Base-by-base conservation (phyloP, 306 rosid genomes). In the Glycine latifolia region DNA sequence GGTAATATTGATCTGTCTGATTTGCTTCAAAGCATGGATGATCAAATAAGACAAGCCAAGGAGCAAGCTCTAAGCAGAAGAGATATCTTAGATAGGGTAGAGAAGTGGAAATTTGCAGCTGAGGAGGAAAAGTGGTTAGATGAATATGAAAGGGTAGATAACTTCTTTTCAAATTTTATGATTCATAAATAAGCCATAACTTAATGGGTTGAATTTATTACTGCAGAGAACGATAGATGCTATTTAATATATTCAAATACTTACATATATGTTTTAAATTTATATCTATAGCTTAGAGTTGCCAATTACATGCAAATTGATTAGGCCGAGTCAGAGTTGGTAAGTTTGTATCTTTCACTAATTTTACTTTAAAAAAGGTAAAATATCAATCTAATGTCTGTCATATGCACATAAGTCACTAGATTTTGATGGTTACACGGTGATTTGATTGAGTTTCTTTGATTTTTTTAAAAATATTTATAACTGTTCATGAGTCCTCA, bases 61-160 rank as follows among this genome's bases (percentile, higher is more conserved):
- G 97, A 91, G 79, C 92, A 90, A 84, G 97, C 98, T 80, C 79
- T 86, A 56, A 92, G 98, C 83, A 87, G 97, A 84, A 91, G 89
- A 84, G 98, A 95, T 79, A 95, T 95, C 80, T 80, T 95, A 90
- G 98, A 95, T 77, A 92, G 85, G 89, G 90, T 89, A 73, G 97
- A 91, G 84, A 95, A 92, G 83, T 92, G 97, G 95, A 91, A 85
- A 80, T 86, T 90, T 71, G 91, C 97, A 11, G 90, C 86, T 52
- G 94, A 92, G 86, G 97, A 95, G 91, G 98, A 95, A 83, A 95
- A 90, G 78, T 95, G 98, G 98, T 89, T 95, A 71, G 97, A 91
- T 76, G 97, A 92, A 79, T 95, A 92, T 67, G 98, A 95, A 91
- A 95, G 88, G 97, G 98, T 95, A 88, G 53, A 73, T 8, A 14